These are phyloP conservation scores for Trametes cingulata DNA, from an alignment of 768 basidiomycete genomes.

Conservation along the genomic window DNA sequence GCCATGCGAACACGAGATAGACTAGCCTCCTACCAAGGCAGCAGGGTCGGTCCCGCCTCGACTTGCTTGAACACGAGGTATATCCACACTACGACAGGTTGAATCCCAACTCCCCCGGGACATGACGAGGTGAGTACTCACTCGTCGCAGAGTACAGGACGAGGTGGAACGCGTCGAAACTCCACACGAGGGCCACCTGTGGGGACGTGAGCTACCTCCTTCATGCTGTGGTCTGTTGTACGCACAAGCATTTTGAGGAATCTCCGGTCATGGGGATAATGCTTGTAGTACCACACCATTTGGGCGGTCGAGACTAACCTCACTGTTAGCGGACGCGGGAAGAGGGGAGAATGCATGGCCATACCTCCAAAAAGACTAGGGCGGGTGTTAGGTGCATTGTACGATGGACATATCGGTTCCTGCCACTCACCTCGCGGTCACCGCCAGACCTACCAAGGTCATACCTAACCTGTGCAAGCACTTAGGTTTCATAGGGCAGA, in stretches of 20 bases:
- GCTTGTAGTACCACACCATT: conserved; percentile 14
- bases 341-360: no score
- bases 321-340: background rate
- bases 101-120: background rate
- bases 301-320: conserved; percentile 6
- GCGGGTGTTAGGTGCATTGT: background rate
- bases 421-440: conserved; percentile 4
- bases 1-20: background rate
- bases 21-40: conserved; percentile 8
- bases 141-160: conserved; percentile 4
- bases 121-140: background rate
- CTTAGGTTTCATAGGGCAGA: background rate
- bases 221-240: background rate
- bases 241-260: conserved; percentile 10
- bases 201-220: no score
- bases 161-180: conserved; percentile 6
- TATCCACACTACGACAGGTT: background rate
- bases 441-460: conserved; percentile 8
- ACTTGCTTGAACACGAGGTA: conserved; percentile 6
- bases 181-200: conserved; percentile 8
- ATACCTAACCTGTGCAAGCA: conserved; percentile 2
- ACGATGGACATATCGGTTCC: background rate
- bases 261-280: conserved; percentile 12
- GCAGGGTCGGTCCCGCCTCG: background rate
- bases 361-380: conserved; percentile 9